Evolutionary conservation across 2,329 filamentous ascomycete genomes (phyloP).

Genomic region (Metarhizium robertsii): DNA sequence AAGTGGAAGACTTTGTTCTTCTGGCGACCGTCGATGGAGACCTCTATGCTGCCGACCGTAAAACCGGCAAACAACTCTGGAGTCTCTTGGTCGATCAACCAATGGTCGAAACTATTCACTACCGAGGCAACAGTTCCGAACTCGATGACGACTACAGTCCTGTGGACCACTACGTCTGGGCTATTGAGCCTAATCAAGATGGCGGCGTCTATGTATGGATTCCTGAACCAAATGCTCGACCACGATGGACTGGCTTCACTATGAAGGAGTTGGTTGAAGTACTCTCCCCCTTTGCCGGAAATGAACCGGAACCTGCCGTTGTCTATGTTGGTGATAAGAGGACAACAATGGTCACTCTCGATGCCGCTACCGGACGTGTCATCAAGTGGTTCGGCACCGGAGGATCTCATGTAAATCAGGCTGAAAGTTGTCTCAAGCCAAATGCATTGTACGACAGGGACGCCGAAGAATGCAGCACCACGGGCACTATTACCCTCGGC

Average conservation of each 20-base stretch:
- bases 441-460: slow-evolving; percentile 57
- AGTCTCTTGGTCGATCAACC: slow-evolving; percentile 73
- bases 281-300: slow-evolving; percentile 64
- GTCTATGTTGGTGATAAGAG: slow-evolving; percentile 89
- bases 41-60: slow-evolving; percentile 82
- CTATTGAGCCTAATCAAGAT: slow-evolving; percentile 83
- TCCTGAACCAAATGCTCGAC: slow-evolving; percentile 48
- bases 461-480: slow-evolving; percentile 67
- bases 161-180: slow-evolving; percentile 87
- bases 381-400: slow-evolving; percentile 75
- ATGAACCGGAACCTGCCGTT: slow-evolving; percentile 56
- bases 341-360: slow-evolving; percentile 79
- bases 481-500: slow-evolving; percentile 73
- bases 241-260: slow-evolving; percentile 60
- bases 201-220: slow-evolving; percentile 82
- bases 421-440: slow-evolving; percentile 65
- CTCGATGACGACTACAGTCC: slow-evolving; percentile 49
- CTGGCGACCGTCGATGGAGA: slow-evolving; percentile 99
- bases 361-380: slow-evolving; percentile 75
- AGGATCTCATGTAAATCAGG: slow-evolving; percentile 57
- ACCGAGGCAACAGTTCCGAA: slow-evolving; percentile 58
- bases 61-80: slow-evolving; percentile 78
- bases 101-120: slow-evolving; percentile 84
- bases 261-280: slow-evolving; percentile 86
- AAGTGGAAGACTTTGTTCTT: slow-evolving; percentile 99